phyloP scores from a whole-genome alignment of 371 early-diverging fungal genomes.

The Capillidium rhysosporum region DNA sequence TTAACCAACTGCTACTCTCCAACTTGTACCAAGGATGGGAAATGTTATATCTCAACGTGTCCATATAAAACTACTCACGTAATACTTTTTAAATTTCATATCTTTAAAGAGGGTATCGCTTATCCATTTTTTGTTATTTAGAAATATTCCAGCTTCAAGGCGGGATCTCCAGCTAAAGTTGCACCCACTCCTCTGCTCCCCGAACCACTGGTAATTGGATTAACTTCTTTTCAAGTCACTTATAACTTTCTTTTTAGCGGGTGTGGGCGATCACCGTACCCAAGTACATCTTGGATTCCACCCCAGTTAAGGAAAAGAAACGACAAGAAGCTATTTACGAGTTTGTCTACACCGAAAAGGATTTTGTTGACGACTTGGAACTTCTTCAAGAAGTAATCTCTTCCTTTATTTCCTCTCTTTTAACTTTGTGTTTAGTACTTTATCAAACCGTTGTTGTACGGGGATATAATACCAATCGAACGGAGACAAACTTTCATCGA shows the following conservation, averaged over 20 bases:
- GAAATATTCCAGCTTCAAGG: background rate
- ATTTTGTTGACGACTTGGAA: slow-evolving; percentile 68
- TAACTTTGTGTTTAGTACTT: slow-evolving; percentile 23
- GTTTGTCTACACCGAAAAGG: slow-evolving; percentile 70
- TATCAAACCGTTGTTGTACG: slow-evolving; percentile 45
- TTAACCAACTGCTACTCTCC: slow-evolving; percentile 81
- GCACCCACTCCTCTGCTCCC: background rate
- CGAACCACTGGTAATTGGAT: slow-evolving; percentile 1
- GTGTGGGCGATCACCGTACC: slow-evolving; percentile 43
- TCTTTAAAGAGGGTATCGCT: too few species aligned
- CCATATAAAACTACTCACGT: slow-evolving; percentile 41
- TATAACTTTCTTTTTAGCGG: slow-evolving; percentile 10
- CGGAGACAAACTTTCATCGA: slow-evolving; percentile 42
- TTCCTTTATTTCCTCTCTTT: background rate
- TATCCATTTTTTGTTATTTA: background rate
- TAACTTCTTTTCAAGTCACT: background rate
- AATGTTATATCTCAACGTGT: slow-evolving; percentile 72
- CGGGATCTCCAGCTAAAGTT: background rate
- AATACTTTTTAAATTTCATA: background rate
- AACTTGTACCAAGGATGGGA: slow-evolving; percentile 53
- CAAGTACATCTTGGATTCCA: slow-evolving; percentile 40
- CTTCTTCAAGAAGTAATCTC: slow-evolving; percentile 37
- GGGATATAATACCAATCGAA: slow-evolving; percentile 34
- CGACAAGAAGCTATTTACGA: slow-evolving; percentile 87
- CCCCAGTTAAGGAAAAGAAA: slow-evolving; percentile 49